These are phyloP conservation scores for Mucor lusitanicus DNA, from an alignment of 371 early-diverging fungal species.

Conservation along the genomic window DNA sequence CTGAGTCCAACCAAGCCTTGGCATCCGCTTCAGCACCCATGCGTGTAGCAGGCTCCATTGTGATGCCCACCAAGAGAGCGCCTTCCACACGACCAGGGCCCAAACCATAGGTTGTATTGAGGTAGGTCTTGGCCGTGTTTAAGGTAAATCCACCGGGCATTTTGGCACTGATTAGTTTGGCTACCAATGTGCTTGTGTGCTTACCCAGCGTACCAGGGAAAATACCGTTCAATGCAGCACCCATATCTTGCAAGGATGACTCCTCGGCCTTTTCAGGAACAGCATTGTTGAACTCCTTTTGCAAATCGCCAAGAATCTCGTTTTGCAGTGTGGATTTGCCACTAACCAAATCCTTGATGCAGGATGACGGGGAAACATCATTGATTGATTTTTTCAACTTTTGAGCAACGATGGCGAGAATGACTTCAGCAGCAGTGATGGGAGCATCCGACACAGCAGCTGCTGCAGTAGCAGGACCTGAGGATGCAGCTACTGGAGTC, in stretches of 20 bases:
- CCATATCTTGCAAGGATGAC: slow-evolving; percentile 82
- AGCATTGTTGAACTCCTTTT: slow-evolving; percentile 85
- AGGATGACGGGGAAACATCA: slow-evolving; percentile 75
- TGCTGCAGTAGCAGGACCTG: slow-evolving; percentile 54
- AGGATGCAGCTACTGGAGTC: slow-evolving; percentile 45
- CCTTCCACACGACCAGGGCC: slow-evolving; percentile 84
- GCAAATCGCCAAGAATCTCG: slow-evolving; percentile 94
- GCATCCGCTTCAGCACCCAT: slow-evolving; percentile 81
- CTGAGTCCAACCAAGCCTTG: slow-evolving; percentile 83
- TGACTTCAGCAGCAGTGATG: slow-evolving; percentile 71
- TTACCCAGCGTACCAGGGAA: slow-evolving; percentile 81
- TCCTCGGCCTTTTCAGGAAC: slow-evolving; percentile 94
- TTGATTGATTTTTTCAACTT: slow-evolving; percentile 85
- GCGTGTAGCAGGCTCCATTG: slow-evolving; percentile 85
- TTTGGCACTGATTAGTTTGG: slow-evolving; percentile 84
- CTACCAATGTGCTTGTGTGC: slow-evolving; percentile 73
- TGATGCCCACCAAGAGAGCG: slow-evolving; percentile 78
- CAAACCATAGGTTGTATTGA: slow-evolving; percentile 74
- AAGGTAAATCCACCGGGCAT: slow-evolving; percentile 94
- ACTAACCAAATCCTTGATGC: slow-evolving; percentile 92
- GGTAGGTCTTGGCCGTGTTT: slow-evolving; percentile 73
- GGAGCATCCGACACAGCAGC: slow-evolving; percentile 77
- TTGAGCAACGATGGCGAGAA: slow-evolving; percentile 84
- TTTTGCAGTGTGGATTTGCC: slow-evolving; percentile 96
- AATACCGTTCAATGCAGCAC: slow-evolving; percentile 62